Base-by-base conservation (phyloP, 2,329 filamentous ascomycete species). In the Leptographium procerum region DNA sequence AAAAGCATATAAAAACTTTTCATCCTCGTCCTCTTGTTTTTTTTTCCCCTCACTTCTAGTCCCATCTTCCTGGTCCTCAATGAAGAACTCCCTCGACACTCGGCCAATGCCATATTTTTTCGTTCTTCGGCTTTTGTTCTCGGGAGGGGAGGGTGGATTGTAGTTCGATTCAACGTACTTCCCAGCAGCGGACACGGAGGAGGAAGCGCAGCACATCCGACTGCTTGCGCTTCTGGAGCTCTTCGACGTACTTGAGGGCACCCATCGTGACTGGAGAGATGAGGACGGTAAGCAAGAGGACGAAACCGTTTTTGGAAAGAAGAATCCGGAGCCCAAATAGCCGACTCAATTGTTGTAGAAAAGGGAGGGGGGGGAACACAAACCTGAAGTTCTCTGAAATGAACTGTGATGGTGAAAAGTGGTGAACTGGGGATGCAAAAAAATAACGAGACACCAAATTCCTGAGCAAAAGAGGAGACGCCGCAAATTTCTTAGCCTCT, bases 161-260 rank as follows among this genome's bases (percentile, higher is more conserved):
- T 22, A 28, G 11, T 47, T 61, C 26, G 69, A 14, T 72, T 81
- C 71, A 83, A 84, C 84, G 81, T 84, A 92, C 92, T 89, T 99
- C 94, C 94, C 94, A 99, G 91, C 94, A 99, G 82, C 94, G 91
- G 76, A 96, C 91, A 78, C 91, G 92, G 80, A 96, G 90, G 82
- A 99, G 88, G 86, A 99, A 99, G 83, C 91, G 91, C 83, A 97
- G 89, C 75, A 99, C 88, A 86, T 99, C 94, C 78, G 90, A 96
- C 88, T 99, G 94, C 91, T 99, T 99, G 90, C 96, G 96, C 91
- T 99, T 97, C 80, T 96, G 91, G 83, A 99, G 88, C 86, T 99
- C 94, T 87, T 99, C 95, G 82, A 99, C 90, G 84, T 96, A 99
- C 84, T 99, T 99, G 80, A 96, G 90, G 84, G 92, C 92, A 89